Evolutionary conservation across 2,329 filamentous ascomycete genomes (phyloP).

Genomic region (Aspergillus caelatus): DNA sequence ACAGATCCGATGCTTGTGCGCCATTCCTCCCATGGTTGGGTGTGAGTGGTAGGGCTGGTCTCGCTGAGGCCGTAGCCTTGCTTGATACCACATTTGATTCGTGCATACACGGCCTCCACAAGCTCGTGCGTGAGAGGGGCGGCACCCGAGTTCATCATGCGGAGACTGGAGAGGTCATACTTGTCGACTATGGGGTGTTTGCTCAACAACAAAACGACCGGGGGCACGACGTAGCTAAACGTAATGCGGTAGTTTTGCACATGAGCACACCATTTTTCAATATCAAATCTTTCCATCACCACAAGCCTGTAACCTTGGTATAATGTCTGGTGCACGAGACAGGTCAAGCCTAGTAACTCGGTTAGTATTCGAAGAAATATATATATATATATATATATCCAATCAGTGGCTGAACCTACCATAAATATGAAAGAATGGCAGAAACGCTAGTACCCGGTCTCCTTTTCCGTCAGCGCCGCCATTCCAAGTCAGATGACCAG

Average conservation of each 20-base stretch:
- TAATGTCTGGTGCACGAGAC: conserved; percentile 69
- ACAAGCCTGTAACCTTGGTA: conserved; percentile 68
- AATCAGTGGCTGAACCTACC: conserved; percentile 50
- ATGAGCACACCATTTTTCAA: conserved; percentile 74
- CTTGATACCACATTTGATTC: conserved; percentile 79
- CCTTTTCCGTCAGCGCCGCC: conserved; percentile 63
- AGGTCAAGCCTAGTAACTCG: conserved; percentile 61
- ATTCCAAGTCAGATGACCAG: conserved; percentile 58
- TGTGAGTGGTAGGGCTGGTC: conserved; percentile 77
- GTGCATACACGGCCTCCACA: conserved; percentile 72
- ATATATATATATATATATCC: background rate
- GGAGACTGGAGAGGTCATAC: conserved; percentile 77
- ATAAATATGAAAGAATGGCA: conserved; percentile 93
- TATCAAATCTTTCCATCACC: conserved; percentile 78
- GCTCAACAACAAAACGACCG: conserved; percentile 76
- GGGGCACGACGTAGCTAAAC: conserved; percentile 80
- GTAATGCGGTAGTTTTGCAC: conserved; percentile 77
- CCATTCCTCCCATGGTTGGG: conserved; percentile 77
- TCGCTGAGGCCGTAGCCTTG: conserved; percentile 92
- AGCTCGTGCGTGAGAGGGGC: conserved; percentile 82
- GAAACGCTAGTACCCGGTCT: conserved; percentile 75
- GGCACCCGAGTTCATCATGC: conserved; percentile 85
- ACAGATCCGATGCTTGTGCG: conserved; percentile 74
- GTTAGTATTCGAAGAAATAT: background rate
- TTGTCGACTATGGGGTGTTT: conserved; percentile 78